Percentiles rank a stretch among this genome's conserved stretches.
These are phyloP conservation scores for Botrytis fragariae DNA, from an alignment of 2,329 filamentous ascomycete genomes.

Conservation along the genomic window DNA sequence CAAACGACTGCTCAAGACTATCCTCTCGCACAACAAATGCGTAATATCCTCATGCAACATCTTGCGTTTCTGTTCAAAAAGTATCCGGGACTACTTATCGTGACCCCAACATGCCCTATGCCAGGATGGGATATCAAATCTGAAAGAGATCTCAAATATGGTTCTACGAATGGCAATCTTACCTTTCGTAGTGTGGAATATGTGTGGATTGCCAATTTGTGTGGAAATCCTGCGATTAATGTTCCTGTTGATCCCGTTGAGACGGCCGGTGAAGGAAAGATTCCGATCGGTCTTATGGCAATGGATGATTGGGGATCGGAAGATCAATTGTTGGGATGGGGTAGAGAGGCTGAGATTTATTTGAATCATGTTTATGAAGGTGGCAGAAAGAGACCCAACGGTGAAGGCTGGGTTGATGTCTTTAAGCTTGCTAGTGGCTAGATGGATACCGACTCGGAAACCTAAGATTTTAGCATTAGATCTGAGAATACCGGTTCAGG, in stretches of 20 bases:
- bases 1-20: conserved; percentile 68
- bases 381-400: conserved; percentile 49
- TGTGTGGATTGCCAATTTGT: conserved; percentile 80
- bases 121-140: conserved; percentile 64
- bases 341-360: conserved; percentile 54
- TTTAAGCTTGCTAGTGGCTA: conserved; percentile 41
- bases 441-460: not conserved
- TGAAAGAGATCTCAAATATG: conserved; percentile 63
- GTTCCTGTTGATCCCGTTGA: conserved; percentile 54
- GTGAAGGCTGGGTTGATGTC: conserved; percentile 56
- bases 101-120: conserved; percentile 74
- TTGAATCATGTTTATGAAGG: conserved; percentile 49
- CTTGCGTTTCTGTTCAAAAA: conserved; percentile 66
- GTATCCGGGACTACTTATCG: conserved; percentile 71
- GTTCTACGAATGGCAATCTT: conserved; percentile 69
- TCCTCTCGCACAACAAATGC: conserved; percentile 68
- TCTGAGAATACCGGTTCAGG: not conserved
- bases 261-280: conserved; percentile 48
- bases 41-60: conserved; percentile 75
- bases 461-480: conserved; percentile 38
- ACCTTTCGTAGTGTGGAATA: conserved; percentile 81
- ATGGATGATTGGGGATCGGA: conserved; percentile 67
- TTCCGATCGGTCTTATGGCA: conserved; percentile 61
- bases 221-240: conserved; percentile 71
- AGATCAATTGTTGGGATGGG: conserved; percentile 60